phyloP scores from a whole-genome alignment of 345 rosid species.

The Murraya koenigii region DNA sequence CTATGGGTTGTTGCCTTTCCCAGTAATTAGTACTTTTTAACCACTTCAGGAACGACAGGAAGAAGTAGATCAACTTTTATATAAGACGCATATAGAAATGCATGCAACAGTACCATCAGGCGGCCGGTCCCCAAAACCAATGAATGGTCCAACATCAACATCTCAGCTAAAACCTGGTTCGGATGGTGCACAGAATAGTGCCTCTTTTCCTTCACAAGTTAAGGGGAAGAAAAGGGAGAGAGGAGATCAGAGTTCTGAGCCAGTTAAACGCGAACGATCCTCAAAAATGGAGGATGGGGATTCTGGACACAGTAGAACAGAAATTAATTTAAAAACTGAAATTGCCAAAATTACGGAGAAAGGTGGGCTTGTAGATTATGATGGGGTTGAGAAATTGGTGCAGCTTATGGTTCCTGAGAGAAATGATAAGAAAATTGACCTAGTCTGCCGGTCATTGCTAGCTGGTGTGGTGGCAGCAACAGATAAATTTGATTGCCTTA shows the following conservation, averaged over 20 bases:
- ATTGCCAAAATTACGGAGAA: slow-evolving; percentile 69
- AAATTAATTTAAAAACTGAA: slow-evolving; percentile 60
- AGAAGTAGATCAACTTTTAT: slow-evolving; percentile 73
- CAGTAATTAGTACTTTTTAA: slow-evolving; percentile 1
- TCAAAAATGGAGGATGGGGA: slow-evolving; percentile 61
- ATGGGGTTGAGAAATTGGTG: slow-evolving; percentile 77
- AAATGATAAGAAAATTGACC: slow-evolving; percentile 67
- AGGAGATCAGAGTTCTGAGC: slow-evolving; percentile 67
- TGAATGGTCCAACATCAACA: slow-evolving; percentile 73
- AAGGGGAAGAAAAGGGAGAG: slow-evolving; percentile 97
- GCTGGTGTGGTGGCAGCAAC: slow-evolving; percentile 79
- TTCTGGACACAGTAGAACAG: slow-evolving; percentile 48
- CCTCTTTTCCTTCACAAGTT: slow-evolving; percentile 57
- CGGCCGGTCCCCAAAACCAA: slow-evolving; percentile 76
- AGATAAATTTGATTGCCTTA: slow-evolving; percentile 77
- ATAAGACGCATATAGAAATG: slow-evolving; percentile 69
- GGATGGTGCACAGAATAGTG: slow-evolving; percentile 59
- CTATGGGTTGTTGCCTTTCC: background rate
- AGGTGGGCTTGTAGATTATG: slow-evolving; percentile 74
- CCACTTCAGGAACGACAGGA: slow-evolving; percentile 54
- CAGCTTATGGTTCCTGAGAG: slow-evolving; percentile 70
- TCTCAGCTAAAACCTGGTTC: slow-evolving; percentile 69
- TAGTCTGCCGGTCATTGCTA: slow-evolving; percentile 58
- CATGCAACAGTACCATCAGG: slow-evolving; percentile 74
- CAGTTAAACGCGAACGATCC: slow-evolving; percentile 62